Percentiles rank a stretch among this genome's conserved stretches.
Evolutionary conservation across 2,329 filamentous ascomycete species (phyloP).

Genomic region (Botryosphaeria dothidea): DNA sequence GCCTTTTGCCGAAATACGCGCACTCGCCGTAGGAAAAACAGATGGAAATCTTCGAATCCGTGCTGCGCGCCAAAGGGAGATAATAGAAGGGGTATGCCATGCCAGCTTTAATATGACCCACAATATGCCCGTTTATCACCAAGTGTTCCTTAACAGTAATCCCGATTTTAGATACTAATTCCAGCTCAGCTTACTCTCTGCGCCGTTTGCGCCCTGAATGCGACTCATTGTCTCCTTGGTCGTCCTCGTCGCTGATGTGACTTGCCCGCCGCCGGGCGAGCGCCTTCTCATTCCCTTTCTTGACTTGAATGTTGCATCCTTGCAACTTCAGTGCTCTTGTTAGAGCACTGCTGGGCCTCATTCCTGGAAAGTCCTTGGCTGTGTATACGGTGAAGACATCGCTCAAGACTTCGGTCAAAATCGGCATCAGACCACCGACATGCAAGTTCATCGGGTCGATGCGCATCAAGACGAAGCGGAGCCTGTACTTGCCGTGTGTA

Average conservation of each 20-base stretch:
- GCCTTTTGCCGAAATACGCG: constrained; percentile 10
- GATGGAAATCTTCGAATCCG: constrained; percentile 6
- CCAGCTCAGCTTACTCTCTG: constrained; percentile 5
- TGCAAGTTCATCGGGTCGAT: constrained; percentile 63
- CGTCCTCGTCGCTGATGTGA: constrained; percentile 43
- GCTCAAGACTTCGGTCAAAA: constrained; percentile 59
- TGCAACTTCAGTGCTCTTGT: constrained; percentile 76
- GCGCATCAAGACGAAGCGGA: constrained; percentile 73
- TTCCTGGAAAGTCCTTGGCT: constrained; percentile 83
- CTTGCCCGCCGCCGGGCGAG: constrained; percentile 41
- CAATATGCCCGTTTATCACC: constrained; percentile 17
- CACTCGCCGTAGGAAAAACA: neutral
- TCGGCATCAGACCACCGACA: constrained; percentile 52
- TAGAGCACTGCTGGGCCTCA: constrained; percentile 73
- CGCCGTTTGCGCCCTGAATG: constrained; percentile 40
- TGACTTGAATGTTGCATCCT: constrained; percentile 81
- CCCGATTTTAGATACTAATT: constrained; percentile 13
- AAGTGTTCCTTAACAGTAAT: constrained; percentile 12
- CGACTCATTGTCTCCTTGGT: constrained; percentile 33
- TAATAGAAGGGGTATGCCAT: constrained; percentile 18
- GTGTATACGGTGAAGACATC: constrained; percentile 78
- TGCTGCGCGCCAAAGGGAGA: constrained; percentile 13
- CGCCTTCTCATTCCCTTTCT: constrained; percentile 76
- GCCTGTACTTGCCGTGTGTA: constrained; percentile 72
- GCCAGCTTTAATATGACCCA: constrained; percentile 20